phyloP scores from a whole-genome alignment of 2,329 filamentous ascomycete genomes.

The Elsinoe ampelina region DNA sequence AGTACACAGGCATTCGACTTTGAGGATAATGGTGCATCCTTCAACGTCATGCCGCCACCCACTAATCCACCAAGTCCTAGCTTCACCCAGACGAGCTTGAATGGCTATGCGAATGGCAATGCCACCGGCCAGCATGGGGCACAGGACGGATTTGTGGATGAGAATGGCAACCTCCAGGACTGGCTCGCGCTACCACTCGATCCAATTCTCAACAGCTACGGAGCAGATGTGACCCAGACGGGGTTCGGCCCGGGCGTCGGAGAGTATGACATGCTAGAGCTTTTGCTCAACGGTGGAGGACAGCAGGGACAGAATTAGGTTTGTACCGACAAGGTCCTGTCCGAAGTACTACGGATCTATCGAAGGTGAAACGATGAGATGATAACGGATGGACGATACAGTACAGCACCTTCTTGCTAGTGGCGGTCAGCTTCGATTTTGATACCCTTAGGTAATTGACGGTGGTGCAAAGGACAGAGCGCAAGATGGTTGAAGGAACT shows the following conservation, averaged over 20 bases:
- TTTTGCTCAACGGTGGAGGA: conserved; percentile 31
- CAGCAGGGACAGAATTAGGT: neutral
- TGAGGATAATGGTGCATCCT: conserved; percentile 28
- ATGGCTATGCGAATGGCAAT: conserved; percentile 16
- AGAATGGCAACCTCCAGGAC: conserved; percentile 35
- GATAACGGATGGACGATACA: conserved; percentile 2
- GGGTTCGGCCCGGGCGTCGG: conserved; percentile 57
- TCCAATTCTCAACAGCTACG: conserved; percentile 48
- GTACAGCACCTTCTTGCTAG: neutral
- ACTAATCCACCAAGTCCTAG: conserved; percentile 19
- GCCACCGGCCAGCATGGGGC: conserved; percentile 15
- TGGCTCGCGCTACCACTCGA: conserved; percentile 56
- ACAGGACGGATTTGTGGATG: conserved; percentile 18
- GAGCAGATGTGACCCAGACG: conserved; percentile 47
- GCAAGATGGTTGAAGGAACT: neutral
- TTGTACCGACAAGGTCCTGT: neutral
- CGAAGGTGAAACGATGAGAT: neutral
- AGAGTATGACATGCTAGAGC: conserved; percentile 42
- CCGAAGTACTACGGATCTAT: neutral
- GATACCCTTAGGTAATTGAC: neutral
- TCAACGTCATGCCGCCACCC: conserved; percentile 42
- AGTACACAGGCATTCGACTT: conserved; percentile 37
- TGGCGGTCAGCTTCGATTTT: conserved; percentile 3
- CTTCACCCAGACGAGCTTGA: conserved; percentile 16
- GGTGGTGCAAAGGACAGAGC: neutral